phyloP scores from a whole-genome alignment of 2,329 filamentous ascomycete species.

The Aureobasidium sp. region DNA sequence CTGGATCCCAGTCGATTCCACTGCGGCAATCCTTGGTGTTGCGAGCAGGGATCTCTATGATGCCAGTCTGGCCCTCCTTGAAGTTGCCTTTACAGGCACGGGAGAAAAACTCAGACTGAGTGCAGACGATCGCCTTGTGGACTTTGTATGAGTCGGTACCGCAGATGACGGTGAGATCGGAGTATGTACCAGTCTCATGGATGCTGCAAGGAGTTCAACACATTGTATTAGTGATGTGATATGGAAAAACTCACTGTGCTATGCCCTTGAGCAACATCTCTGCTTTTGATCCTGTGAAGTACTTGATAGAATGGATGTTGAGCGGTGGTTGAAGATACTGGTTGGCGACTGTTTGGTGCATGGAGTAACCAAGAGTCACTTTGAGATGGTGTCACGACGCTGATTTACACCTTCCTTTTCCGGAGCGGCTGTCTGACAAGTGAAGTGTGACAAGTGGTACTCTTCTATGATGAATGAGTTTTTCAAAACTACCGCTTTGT shows the following conservation, averaged over 20 bases:
- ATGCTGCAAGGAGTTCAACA: background rate
- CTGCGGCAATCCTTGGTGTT: background rate
- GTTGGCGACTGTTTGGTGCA: too few species aligned
- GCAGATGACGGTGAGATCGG: constrained; percentile 23
- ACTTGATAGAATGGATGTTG: background rate
- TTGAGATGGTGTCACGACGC: background rate
- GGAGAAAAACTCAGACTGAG: constrained; percentile 22
- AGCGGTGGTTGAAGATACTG: too few species aligned
- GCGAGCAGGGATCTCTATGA: background rate
- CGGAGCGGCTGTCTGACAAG: background rate
- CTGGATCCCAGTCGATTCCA: background rate
- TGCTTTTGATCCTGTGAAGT: too few species aligned
- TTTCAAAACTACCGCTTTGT: too few species aligned
- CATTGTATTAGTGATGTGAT: too few species aligned
- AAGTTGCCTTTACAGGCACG: constrained; percentile 18
- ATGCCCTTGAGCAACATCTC: background rate
- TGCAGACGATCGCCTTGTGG: constrained; percentile 23
- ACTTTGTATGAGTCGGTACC: constrained; percentile 19
- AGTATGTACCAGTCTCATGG: constrained; percentile 15
- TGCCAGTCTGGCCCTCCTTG: constrained; percentile 3
- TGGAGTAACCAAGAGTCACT: background rate
- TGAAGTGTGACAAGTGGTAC: background rate
- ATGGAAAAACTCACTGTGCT: background rate
- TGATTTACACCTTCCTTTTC: background rate
- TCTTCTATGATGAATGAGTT: too few species aligned